A percentile compares a stretch with the other conserved stretches of the same genome.
phyloP scores from a whole-genome alignment of 2,329 filamentous ascomycete genomes.

The Claviceps purpurea region DNA sequence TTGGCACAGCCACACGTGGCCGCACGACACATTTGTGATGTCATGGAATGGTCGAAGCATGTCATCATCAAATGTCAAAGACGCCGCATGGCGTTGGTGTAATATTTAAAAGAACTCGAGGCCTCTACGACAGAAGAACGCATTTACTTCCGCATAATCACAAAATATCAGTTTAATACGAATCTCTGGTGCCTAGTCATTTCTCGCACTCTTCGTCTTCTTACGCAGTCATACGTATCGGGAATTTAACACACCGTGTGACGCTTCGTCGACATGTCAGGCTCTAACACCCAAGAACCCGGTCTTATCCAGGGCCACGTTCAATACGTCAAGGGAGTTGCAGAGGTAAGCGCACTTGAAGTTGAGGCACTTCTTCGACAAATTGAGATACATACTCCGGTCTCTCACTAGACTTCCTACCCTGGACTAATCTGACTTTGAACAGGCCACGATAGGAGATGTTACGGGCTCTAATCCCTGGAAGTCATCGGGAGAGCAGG shows the following conservation, averaged over 20 bases:
- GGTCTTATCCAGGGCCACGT: constrained; percentile 50
- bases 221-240: background rate
- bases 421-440: background rate
- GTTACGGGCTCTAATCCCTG: constrained; percentile 49
- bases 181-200: background rate
- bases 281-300: constrained; percentile 26
- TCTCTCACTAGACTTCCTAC: background rate
- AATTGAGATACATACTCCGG: too few relatives aligned
- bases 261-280: background rate
- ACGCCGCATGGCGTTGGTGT: too few relatives aligned
- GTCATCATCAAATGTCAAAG: background rate
- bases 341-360: constrained; percentile 36
- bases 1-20: background rate
- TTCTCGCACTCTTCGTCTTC: background rate
- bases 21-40: constrained; percentile 1
- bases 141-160: too few relatives aligned
- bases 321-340: constrained; percentile 55
- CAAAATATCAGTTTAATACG: background rate
- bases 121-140: too few relatives aligned
- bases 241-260: background rate
- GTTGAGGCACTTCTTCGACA: too few relatives aligned
- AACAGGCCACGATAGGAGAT: constrained; percentile 44
- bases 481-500: constrained; percentile 49
- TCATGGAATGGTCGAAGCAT: constrained; percentile 9
- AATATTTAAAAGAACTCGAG: too few relatives aligned